phyloP scores from a whole-genome alignment of 2,329 filamentous ascomycete genomes.

The Metarhizium guizhouense region DNA sequence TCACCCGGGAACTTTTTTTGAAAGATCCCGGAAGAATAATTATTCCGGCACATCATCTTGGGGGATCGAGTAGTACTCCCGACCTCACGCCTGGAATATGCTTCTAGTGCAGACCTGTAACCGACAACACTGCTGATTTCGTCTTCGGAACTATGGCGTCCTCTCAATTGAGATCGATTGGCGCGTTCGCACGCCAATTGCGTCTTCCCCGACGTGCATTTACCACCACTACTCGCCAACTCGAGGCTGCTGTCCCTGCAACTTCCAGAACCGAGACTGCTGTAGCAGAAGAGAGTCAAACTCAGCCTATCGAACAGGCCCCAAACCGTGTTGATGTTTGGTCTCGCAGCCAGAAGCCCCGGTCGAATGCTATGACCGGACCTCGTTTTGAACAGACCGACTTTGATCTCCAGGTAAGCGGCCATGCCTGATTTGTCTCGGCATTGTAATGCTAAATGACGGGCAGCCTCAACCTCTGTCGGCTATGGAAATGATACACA shows the following conservation, averaged over 20 bases:
- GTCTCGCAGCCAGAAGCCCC: slow-evolving; percentile 77
- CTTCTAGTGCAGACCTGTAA: not conserved
- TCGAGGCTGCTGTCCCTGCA: slow-evolving; percentile 33
- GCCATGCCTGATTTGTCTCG: not conserved
- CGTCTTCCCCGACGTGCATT: slow-evolving; percentile 38
- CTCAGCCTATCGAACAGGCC: slow-evolving; percentile 59
- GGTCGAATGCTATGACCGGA: slow-evolving; percentile 79
- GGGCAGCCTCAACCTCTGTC: slow-evolving; percentile 75
- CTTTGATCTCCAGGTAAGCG: slow-evolving; percentile 78
- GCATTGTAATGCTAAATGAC: slow-evolving; percentile 11
- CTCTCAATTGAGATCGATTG: slow-evolving; percentile 37
- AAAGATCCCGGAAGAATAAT: slow-evolving; percentile 3
- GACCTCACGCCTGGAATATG: not conserved
- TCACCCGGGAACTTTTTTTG: not conserved
- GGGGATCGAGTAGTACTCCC: not conserved
- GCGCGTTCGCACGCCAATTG: slow-evolving; percentile 34
- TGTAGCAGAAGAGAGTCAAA: slow-evolving; percentile 30
- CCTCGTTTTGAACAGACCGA: slow-evolving; percentile 97
- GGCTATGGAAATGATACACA: slow-evolving; percentile 92
- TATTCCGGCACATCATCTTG: slow-evolving; percentile 5
- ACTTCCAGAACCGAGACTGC: slow-evolving; percentile 31
- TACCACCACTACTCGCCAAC: slow-evolving; percentile 35
- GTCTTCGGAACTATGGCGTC: slow-evolving; percentile 27
- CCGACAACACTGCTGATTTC: not conserved
- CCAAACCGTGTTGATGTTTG: slow-evolving; percentile 77